Evolutionary conservation across 495 filamentous ascomycete genomes (phyloP).

Genomic region (Xylaria palmicola): DNA sequence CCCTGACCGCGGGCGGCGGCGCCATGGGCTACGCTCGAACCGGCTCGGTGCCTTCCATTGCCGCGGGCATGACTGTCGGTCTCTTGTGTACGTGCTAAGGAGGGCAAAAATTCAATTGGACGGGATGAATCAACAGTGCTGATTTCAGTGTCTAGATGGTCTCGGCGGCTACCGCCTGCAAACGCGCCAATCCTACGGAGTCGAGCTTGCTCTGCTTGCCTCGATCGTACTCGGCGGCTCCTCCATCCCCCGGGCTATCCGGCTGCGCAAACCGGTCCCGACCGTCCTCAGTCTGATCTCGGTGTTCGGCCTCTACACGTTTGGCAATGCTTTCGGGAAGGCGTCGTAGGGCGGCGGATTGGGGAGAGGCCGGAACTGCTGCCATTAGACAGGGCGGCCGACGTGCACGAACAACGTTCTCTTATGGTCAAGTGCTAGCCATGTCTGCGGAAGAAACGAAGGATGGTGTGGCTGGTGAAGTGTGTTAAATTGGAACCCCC

Average conservation of each 20-base stretch:
- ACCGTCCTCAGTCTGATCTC: slow-evolving; percentile 66
- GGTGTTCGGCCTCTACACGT: slow-evolving; percentile 57
- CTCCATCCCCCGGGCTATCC: slow-evolving; percentile 80
- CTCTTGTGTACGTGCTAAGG: slow-evolving; percentile 45
- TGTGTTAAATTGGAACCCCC: neutral
- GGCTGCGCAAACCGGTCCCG: slow-evolving; percentile 74
- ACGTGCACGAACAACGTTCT: no score
- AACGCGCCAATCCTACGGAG: slow-evolving; percentile 63
- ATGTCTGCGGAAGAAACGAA: no score
- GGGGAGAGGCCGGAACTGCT: neutral
- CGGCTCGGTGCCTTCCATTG: slow-evolving; percentile 80
- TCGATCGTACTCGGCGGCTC: slow-evolving; percentile 77
- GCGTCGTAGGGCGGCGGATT: slow-evolving; percentile 27
- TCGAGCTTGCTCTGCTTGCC: slow-evolving; percentile 75
- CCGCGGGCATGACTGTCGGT: slow-evolving; percentile 80
- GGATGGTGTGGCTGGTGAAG: neutral
- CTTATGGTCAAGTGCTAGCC: no score
- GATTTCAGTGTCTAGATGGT: slow-evolving; percentile 44
- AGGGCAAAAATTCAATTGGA: neutral
- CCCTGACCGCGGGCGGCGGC: slow-evolving; percentile 82
- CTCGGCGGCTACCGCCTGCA: slow-evolving; percentile 70
- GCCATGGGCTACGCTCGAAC: slow-evolving; percentile 79
- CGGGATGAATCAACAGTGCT: neutral
- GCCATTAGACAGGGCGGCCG: no score
- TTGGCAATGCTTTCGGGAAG: slow-evolving; percentile 55